Evolutionary conservation across 371 early-diverging fungal species (phyloP).

Genomic region (Fennellomyces sp.): DNA sequence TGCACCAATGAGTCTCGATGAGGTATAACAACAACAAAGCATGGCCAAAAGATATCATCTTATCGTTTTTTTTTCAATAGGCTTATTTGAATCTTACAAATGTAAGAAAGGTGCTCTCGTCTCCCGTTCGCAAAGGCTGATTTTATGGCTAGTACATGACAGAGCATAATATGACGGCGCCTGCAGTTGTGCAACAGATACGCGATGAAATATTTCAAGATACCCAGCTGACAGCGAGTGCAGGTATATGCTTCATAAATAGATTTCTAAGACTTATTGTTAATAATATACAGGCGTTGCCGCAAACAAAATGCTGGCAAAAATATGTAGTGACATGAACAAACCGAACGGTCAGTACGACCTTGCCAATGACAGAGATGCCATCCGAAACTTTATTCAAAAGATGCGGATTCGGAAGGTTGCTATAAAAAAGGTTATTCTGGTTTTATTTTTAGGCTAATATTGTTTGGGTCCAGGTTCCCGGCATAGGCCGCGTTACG

Average conservation of each 20-base stretch:
- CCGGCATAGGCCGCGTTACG: slow-evolving; percentile 53
- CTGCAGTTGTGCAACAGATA: slow-evolving; percentile 55
- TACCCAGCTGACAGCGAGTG: slow-evolving; percentile 65
- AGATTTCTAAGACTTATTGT: background rate
- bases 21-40: too few species aligned
- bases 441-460: background rate
- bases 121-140: too few species aligned
- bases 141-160: slow-evolving; percentile 1
- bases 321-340: slow-evolving; percentile 63
- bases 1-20: slow-evolving; percentile 62
- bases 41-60: background rate
- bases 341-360: slow-evolving; percentile 72
- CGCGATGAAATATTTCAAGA: slow-evolving; percentile 54
- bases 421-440: background rate
- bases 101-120: too few species aligned
- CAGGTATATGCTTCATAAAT: slow-evolving; percentile 36
- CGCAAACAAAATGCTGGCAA: slow-evolving; percentile 31
- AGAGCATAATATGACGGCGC: slow-evolving; percentile 44
- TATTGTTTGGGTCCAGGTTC: slow-evolving; percentile 12
- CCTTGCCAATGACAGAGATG: slow-evolving; percentile 32
- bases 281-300: background rate
- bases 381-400: slow-evolving; percentile 31
- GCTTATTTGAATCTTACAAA: slow-evolving; percentile 68
- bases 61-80: too few species aligned
- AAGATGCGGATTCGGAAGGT: slow-evolving; percentile 35